Conservation (phyloP, 2,329 filamentous ascomycete species). For the Diaporthe caulivora region DNA sequence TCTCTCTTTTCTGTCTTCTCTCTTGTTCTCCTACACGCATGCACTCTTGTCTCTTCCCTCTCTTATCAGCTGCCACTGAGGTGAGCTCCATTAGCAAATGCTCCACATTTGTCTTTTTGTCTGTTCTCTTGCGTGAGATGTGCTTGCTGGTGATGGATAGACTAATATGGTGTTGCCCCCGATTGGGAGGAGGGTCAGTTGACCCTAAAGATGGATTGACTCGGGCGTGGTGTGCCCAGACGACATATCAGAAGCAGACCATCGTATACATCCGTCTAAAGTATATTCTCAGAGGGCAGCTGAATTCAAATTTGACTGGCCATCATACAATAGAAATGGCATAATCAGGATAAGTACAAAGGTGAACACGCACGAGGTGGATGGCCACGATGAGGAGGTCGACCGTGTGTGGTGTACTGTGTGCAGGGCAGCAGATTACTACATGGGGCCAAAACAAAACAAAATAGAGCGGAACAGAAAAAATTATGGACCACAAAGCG, state of each 20-base stretch:
- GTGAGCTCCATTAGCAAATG: not conserved
- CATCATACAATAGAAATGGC: not conserved
- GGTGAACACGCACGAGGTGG: too few species aligned
- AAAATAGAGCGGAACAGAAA: too few species aligned
- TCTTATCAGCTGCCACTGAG: constrained; percentile 14
- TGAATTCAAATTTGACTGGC: not conserved
- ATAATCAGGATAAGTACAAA: not conserved
- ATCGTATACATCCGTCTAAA: not conserved
- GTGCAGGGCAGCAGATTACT: not conserved
- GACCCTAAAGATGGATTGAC: constrained; percentile 14
- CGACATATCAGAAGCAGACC: constrained; percentile 1
- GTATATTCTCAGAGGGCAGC: not conserved
- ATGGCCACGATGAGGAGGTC: not conserved
- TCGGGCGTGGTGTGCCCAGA: not conserved
- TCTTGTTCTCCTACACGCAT: not conserved
- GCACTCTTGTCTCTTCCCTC: too few species aligned
- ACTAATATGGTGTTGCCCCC: not conserved
- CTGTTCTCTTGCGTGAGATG: not conserved
- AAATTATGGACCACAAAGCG: constrained; percentile 5
- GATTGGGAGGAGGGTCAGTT: not conserved
- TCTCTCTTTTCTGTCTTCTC: not conserved
- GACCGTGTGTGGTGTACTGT: too few species aligned
- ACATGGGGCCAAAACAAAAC: not conserved
- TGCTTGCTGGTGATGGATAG: not conserved
- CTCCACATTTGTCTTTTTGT: not conserved